Evolutionary conservation across 306 rosid species (phyloP), one percentile per base, ranked within the genome.

Genomic region (Acacia crassicarpa): DNA sequence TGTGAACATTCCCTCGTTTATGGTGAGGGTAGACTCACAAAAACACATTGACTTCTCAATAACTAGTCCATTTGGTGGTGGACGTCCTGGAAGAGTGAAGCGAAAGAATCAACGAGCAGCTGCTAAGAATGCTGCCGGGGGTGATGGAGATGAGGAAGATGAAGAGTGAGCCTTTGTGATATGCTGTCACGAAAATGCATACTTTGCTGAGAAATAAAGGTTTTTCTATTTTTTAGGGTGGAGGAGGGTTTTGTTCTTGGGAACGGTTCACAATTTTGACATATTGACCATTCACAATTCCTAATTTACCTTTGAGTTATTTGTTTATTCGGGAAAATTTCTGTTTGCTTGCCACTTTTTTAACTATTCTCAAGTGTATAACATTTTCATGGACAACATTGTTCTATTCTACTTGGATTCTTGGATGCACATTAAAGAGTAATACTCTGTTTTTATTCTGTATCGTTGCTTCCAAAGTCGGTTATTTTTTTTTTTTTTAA

Each of bases 41-140:
- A 85, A 85, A 82, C 88, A 85, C 83, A 81, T 85, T 2, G 85
- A 85, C 35, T 85, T 85, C 75, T 85, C 88, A 23, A 67, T 77
- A 38, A 81, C 85, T 1, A 85, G 85, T 67, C 88, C 85, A 2
- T 81, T 85, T 9, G 88, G 88, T 13, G 88, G 88, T 74, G 88
- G 88, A 15, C 83, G 83, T 20, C 87, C 82, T 12, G 87, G 87
- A 44, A 76, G 87, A 35, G 87, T 84, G 80, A 84, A 84, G 82
- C 69, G 85, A 78, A 84, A 5, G 87, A 77, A 84, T 66, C 87
- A 80, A 62, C 77, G 82, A 77, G 72, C 87, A 23, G 87, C 87
- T 32, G 80, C 84, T 8, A 81, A 76, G 87, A 84, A 84, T 82
- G 79, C 82, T 71, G 45, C 87, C 12, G 85, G 87, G 59, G 87